Base-by-base conservation (phyloP, 2,329 filamentous ascomycete genomes). In the Ilyonectria sp. region DNA sequence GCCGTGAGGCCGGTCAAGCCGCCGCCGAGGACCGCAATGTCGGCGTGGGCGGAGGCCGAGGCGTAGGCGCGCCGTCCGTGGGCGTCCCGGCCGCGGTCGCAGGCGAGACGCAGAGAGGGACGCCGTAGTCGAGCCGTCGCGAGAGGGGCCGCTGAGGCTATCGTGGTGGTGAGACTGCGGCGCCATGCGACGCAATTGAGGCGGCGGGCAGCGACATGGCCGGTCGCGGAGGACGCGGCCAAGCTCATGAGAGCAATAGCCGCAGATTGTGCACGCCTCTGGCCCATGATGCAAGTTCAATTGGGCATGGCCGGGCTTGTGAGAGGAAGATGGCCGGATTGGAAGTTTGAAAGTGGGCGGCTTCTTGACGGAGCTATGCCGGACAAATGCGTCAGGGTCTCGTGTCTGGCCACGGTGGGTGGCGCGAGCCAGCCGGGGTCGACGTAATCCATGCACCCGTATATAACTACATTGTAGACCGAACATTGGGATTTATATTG, bases 1-100 rank as follows among this genome's bases (percentile, higher is more conserved):
- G 91, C 87, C 40, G 92, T 89, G 54, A 97, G 87, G 57, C 94
- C 94, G 1, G 94, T 96, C 77, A 97, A 91, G 46, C 94, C 94
- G 67, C 91, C 94, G 59, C 94, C 94, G 33, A 97, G 80, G 58
- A 97, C 86, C 26, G 92, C 93, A 62, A 94, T 83, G 21, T 80
- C 74, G 19, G 73, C 73, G 29, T 75, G 71, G n/a, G 67, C 69
- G 15, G 71, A 52, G 47, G 67, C 54, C 5, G 75, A 74, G n/a
- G 65, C 64, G 57, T 69, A 74, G 23, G 54, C 59, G 13, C 73
- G 63, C 43, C 65, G 65, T 43, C 64, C 55, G 4, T 62, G 59
- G 47, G 58, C 7, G 46, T 35, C 23, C 31, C 58, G 54, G 4
- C 49, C 29, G 37, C 61, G 31, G 15, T 43, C 63, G 50, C 57